phyloP scores from a whole-genome alignment of 2,329 filamentous ascomycete genomes.

The Hortaea werneckii region DNA sequence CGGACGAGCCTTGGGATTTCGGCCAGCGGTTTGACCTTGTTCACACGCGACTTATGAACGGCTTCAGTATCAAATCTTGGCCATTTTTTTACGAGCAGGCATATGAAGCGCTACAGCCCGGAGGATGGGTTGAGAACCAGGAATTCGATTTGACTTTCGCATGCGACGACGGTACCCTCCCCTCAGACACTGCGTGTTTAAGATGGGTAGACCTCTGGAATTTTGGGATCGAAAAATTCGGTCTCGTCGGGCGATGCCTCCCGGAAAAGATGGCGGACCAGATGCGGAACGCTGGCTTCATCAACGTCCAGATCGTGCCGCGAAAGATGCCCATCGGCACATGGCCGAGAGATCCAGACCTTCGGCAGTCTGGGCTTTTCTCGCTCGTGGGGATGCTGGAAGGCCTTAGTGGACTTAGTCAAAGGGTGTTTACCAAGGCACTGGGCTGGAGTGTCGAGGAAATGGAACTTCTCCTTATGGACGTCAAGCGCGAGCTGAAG shows the following conservation, averaged over 20 bases:
- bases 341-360: slow-evolving; percentile 18
- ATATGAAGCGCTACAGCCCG: slow-evolving; percentile 18
- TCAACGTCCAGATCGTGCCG: slow-evolving; percentile 19
- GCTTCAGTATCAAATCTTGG: slow-evolving; percentile 20
- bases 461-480: slow-evolving; percentile 19
- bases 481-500: slow-evolving; percentile 17
- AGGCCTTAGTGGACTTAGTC: slow-evolving; percentile 18
- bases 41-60: slow-evolving; percentile 22
- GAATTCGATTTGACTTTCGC: slow-evolving; percentile 19
- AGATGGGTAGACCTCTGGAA: slow-evolving; percentile 2
- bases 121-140: slow-evolving; percentile 32
- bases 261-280: slow-evolving; percentile 25
- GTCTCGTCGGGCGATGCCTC: slow-evolving; percentile 12
- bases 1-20: slow-evolving; percentile 14
- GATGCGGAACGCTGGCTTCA: slow-evolving; percentile 25
- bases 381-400: slow-evolving; percentile 17
- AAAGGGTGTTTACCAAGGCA: slow-evolving; percentile 18
- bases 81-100: slow-evolving; percentile 17
- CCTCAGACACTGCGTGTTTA: not conserved
- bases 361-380: slow-evolving; percentile 17
- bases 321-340: slow-evolving; percentile 22
- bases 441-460: slow-evolving; percentile 19
- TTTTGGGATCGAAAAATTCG: not conserved
- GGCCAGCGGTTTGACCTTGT: slow-evolving; percentile 20
- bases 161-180: slow-evolving; percentile 1